Base-by-base conservation (phyloP, 306 rosid genomes). In the Cucumis cinereus region DNA sequence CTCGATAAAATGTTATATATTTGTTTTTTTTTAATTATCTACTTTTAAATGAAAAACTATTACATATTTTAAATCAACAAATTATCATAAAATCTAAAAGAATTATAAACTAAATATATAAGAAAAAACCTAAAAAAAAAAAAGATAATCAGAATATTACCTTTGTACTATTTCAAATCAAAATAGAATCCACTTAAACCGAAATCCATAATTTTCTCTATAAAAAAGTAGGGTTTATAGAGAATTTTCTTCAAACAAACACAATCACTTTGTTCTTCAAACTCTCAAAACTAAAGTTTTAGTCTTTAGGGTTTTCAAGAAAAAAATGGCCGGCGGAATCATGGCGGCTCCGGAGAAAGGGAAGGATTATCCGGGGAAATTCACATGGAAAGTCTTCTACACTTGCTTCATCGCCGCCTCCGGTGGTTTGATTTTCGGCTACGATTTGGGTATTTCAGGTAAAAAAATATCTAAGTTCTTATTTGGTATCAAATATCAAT, bases 361-460 rank as follows among this genome's bases (percentile, higher is more conserved):
- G 40, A 86, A 81, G 55, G 22, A 75, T 0, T 89, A 93, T 69
- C 90, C 95, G 0, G 95, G 90, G 0, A 77, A 84, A 30, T 87
- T 87, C 66, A 90, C 93, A 10, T 14, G 33, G 15, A 85, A 86
- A 81, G 98, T 93, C 57, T 45, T 88, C 0, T 3, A 81, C 19
- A 82, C 87, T 16, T 90, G 93, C 55, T 2, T 90, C 14, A 66
- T 86, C 38, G 98, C 96, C 2, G 95, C 93, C 0, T 77, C 79
- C 1, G 97, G 95, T 1, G 98, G 96, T 10, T 9, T 93, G 47
- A 93, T 93, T 33, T 93, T 90, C 55, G 98, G 97, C 17, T 93
- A 93, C 54, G 97, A 93, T 78, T 90, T 89, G 26, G 97, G 98
- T 7, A 83, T 90, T 76, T 93, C 98, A 59, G 97, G 98, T 93